Evolutionary conservation across 2,329 filamentous ascomycete genomes (phyloP), one percentile per base, ranked within the genome.

Genomic region (Scedosporium dehoogii): DNA sequence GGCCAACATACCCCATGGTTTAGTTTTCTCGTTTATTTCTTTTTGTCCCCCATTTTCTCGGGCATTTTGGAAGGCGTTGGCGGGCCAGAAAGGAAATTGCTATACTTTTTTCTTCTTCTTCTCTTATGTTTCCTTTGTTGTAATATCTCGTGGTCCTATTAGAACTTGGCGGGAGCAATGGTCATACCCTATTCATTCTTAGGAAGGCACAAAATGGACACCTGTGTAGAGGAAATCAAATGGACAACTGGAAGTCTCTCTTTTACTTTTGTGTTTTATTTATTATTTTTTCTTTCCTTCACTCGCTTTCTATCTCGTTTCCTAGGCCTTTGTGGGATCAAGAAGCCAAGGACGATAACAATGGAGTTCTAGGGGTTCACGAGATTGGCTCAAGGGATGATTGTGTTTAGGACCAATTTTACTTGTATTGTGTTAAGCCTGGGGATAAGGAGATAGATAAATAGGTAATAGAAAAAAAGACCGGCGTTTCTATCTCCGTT

Each of bases 81-180:
- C 33, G 33, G 33, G 33, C 33, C 33, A 38, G 33, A 38, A 38
- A 38, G 33, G 33, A 38, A 38, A 38, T 38, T 48, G 44, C 44
- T 48, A 18, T 48, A 46, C 14, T 44, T 48, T 33, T 55, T 62
- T 46, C 58, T 55, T 51, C 9, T 38, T 42, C 25, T 38, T 33
- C 42, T 59, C n/a, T 59, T 60, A n/a, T 60, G 14, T 18, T 53
- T 63, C 44, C 48, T 42, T 62, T 27, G 27, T 53, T 27, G 29
- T 46, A 18, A 44, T 46, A 18, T 57, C 27, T 27, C 38, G 27
- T 62, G 51, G 3, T 14, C 51, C 6, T 12, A 25, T 23, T 55
- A 55, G 51, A 55, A 55, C 23, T 14, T 25, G 51, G 21, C 4
- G 51, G 51, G 51, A 55, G 44, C 44, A 48, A 55, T 12, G 51